phyloP scores from a whole-genome alignment of 1,139 yeast species.

The Saccharomyces pastorianus region DNA sequence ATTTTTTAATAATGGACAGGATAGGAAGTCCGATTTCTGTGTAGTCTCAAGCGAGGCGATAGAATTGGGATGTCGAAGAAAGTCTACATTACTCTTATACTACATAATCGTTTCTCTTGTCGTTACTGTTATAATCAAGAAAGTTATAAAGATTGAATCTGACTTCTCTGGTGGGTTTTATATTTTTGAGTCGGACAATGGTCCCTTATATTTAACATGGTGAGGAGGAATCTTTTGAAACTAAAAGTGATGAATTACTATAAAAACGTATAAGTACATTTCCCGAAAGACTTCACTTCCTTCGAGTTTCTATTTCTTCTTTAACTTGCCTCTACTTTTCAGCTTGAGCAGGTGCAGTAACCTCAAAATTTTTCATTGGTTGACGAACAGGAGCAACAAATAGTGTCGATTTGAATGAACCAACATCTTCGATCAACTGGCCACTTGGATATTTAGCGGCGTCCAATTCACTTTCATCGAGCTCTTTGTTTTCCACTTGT shows the following conservation, averaged over 20 bases:
- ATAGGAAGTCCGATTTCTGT: conserved; percentile 34
- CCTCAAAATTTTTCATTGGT: conserved; percentile 30
- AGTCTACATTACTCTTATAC: conserved; percentile 27
- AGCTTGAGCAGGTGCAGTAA: conserved; percentile 1
- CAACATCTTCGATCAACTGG: conserved; percentile 32
- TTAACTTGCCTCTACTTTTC: not conserved
- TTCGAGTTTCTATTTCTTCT: not conserved
- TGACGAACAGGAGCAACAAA: conserved; percentile 40
- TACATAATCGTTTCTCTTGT: too few relatives aligned
- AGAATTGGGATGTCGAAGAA: conserved; percentile 34
- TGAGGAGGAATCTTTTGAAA: not conserved
- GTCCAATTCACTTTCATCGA: conserved; percentile 22
- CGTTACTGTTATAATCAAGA: too few relatives aligned
- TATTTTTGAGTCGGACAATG: not conserved
- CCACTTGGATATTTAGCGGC: conserved; percentile 33
- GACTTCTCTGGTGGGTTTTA: not conserved
- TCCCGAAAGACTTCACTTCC: not conserved
- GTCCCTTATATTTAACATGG: not conserved
- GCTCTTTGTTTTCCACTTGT: conserved; percentile 33
- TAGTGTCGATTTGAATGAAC: conserved; percentile 38
- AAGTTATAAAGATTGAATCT: too few relatives aligned
- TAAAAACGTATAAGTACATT: not conserved
- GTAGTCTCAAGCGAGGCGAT: conserved; percentile 23
- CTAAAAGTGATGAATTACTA: too few relatives aligned
- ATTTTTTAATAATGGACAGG: conserved; percentile 22